phyloP scores from a whole-genome alignment of 106 monocot genomes.

The Xerophyta viscosa region DNA sequence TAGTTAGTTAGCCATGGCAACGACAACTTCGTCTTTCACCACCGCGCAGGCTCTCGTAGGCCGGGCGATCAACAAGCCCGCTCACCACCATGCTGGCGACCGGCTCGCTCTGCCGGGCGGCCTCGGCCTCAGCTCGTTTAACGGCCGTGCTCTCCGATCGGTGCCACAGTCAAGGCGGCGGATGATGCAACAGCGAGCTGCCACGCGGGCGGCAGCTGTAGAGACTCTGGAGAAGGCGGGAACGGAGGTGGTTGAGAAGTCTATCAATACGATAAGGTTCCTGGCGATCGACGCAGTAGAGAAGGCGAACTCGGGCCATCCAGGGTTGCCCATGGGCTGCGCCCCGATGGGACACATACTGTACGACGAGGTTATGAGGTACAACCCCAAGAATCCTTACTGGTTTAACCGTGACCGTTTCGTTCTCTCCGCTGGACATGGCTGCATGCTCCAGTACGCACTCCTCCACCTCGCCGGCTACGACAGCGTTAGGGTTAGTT shows the following conservation, averaged over 20 bases:
- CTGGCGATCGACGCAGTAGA: conserved; percentile 87
- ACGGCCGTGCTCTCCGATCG: conserved; percentile 17
- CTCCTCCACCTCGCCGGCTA: conserved; percentile 94
- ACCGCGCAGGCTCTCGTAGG: conserved; percentile 31
- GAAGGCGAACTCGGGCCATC: conserved; percentile 97
- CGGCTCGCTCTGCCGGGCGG: conserved; percentile 20
- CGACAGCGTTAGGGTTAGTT: conserved; percentile 68
- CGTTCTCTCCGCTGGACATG: conserved; percentile 91
- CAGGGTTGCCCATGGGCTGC: conserved; percentile 94
- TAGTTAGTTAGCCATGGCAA: conserved; percentile 13
- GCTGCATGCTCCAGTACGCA: conserved; percentile 97
- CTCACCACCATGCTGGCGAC: conserved; percentile 1
- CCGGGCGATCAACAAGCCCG: conserved; percentile 23
- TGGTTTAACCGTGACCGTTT: conserved; percentile 97
- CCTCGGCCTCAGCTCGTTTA: conserved; percentile 23
- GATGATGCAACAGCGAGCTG: neutral
- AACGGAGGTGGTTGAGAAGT: conserved; percentile 56
- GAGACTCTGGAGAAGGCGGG: conserved; percentile 44
- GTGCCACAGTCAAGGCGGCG: neutral
- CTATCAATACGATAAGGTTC: conserved; percentile 88
- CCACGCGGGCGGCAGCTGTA: conserved; percentile 37
- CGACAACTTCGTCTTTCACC: conserved; percentile 40
- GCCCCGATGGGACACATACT: conserved; percentile 89
- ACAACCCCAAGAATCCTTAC: conserved; percentile 95
- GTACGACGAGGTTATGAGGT: conserved; percentile 93